A percentile compares a stretch with the other conserved stretches of the same genome.
Evolutionary conservation across 1,284 basidiomycete genomes (phyloP).

Genomic region (Testicularia cyperi): DNA sequence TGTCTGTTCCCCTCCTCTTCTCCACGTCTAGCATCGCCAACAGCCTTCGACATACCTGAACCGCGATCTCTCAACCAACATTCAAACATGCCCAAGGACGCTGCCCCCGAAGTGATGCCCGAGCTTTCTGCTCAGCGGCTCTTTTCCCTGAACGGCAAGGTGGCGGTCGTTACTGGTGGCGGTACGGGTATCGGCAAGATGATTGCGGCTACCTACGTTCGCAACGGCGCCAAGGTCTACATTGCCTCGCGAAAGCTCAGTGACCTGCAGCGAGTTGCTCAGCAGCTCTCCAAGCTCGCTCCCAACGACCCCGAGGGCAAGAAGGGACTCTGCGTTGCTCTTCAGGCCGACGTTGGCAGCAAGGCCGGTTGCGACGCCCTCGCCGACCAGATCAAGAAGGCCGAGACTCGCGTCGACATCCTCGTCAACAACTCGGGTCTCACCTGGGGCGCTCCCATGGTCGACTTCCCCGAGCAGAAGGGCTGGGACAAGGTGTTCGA

Average conservation of each 20-base stretch:
- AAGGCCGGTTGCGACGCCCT: slow-evolving; percentile 80
- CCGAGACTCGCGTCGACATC: slow-evolving; percentile 69
- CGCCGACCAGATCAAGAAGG: slow-evolving; percentile 68
- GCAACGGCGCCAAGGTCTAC: slow-evolving; percentile 77
- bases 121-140: slow-evolving; percentile 69
- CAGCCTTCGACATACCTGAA: not conserved
- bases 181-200: slow-evolving; percentile 62
- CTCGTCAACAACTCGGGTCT: slow-evolving; percentile 61
- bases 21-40: not conserved
- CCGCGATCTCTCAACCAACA: too few relatives aligned
- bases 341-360: slow-evolving; percentile 60
- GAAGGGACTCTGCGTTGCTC: slow-evolving; percentile 37
- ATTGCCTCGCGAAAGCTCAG: slow-evolving; percentile 74
- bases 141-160: slow-evolving; percentile 74
- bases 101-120: slow-evolving; percentile 54
- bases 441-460: slow-evolving; percentile 75
- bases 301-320: slow-evolving; percentile 38
- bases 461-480: slow-evolving; percentile 68
- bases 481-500: slow-evolving; percentile 71
- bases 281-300: slow-evolving; percentile 32
- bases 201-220: slow-evolving; percentile 76
- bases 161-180: slow-evolving; percentile 75
- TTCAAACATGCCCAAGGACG: slow-evolving; percentile 54
- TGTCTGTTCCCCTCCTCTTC: not conserved
- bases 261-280: slow-evolving; percentile 68